phyloP scores from a whole-genome alignment of 2,329 filamentous ascomycete species.

The Cladosporium austrohemisphaericum region DNA sequence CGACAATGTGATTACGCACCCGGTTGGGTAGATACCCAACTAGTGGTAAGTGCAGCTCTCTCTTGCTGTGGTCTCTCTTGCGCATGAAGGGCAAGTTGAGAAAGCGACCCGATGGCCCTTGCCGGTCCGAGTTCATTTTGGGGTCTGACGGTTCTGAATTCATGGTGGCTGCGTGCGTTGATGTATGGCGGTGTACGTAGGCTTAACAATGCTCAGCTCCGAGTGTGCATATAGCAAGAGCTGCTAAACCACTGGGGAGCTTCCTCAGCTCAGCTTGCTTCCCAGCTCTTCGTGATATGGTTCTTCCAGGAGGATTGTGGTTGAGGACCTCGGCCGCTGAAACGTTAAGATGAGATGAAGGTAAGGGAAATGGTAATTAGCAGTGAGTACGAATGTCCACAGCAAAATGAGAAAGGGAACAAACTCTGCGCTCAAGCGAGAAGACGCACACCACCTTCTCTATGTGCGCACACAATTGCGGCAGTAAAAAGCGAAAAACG shows the following conservation, averaged over 20 bases:
- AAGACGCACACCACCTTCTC: background rate
- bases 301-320: background rate
- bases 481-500: constrained; percentile 5
- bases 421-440: background rate
- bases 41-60: constrained; percentile 38
- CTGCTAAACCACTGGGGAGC: no score
- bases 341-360: constrained; percentile 1
- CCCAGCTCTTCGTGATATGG: background rate
- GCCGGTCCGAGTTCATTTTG: constrained; percentile 9
- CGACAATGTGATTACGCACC: constrained; percentile 42
- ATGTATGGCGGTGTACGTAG: background rate
- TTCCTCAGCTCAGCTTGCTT: background rate
- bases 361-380: background rate
- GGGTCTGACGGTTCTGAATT: background rate
- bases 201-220: no score
- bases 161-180: background rate
- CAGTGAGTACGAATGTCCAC: background rate
- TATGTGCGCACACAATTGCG: background rate
- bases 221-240: no score
- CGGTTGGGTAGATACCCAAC: constrained; percentile 44
- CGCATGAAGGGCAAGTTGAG: constrained; percentile 40
- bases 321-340: background rate
- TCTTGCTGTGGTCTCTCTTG: constrained; percentile 29
- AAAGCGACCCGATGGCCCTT: constrained; percentile 20
- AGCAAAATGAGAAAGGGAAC: background rate